Evolutionary conservation across 305 asterid species (phyloP).

Genomic region (Ajuga reptans): DNA sequence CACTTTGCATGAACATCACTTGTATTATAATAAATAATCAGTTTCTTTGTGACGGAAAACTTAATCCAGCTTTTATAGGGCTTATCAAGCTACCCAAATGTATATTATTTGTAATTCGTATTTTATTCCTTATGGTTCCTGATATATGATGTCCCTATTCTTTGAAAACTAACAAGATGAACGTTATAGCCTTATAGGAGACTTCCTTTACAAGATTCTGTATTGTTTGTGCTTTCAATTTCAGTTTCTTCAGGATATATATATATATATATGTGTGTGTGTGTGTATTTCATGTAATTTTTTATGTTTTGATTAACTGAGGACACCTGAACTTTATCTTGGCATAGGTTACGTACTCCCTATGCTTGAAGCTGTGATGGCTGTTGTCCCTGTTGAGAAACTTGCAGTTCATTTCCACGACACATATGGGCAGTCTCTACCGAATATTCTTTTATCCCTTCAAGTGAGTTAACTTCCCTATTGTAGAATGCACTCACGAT

Average conservation of each 20-base stretch:
- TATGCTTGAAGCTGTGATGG: conserved; percentile 87
- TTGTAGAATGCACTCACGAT: too few species aligned
- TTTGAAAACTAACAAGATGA: neutral
- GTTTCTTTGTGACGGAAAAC: neutral
- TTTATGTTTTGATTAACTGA: conserved; percentile 1
- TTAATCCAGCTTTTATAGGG: neutral
- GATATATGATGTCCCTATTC: neutral
- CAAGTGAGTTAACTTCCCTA: conserved; percentile 47
- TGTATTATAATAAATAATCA: too few species aligned
- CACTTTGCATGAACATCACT: too few species aligned
- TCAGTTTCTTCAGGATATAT: too few species aligned
- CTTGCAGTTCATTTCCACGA: conserved; percentile 94
- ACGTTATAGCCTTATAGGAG: neutral
- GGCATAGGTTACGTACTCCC: conserved; percentile 65
- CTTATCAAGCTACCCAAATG: neutral
- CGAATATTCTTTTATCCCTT: conserved; percentile 78
- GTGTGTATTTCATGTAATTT: too few species aligned
- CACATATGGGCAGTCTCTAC: conserved; percentile 89
- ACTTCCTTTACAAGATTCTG: neutral
- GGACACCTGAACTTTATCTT: neutral
- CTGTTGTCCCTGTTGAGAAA: conserved; percentile 76
- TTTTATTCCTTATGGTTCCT: neutral
- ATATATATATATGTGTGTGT: too few species aligned
- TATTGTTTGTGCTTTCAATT: neutral
- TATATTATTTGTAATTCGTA: neutral